Percentiles rank a stretch among this genome's conserved stretches.
phyloP scores from a whole-genome alignment of 2,329 filamentous ascomycete genomes.

The Arachnomyces sp. region DNA sequence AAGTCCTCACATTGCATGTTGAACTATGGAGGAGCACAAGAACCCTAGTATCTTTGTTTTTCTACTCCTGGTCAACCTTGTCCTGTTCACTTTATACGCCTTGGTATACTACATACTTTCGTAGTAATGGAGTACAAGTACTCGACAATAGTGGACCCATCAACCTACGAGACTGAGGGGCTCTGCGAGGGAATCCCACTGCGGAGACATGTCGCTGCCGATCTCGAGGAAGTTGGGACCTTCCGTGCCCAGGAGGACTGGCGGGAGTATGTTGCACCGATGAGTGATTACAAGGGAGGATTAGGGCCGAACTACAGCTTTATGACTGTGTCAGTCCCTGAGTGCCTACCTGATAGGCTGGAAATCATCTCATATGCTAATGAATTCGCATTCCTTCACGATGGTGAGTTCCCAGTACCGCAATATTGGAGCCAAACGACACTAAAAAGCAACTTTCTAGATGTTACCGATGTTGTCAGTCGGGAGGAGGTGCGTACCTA shows the following conservation, averaged over 20 bases:
- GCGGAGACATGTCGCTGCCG: constrained; percentile 15
- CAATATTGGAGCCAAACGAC: no score
- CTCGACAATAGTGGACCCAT: constrained; percentile 19
- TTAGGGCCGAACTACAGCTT: constrained; percentile 22
- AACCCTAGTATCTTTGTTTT: no score
- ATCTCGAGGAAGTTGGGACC: constrained; percentile 23
- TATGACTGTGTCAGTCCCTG: constrained; percentile 26
- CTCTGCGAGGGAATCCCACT: constrained; percentile 21
- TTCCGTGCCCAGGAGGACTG: constrained; percentile 31
- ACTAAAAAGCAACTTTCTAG: no score
- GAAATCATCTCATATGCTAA: constrained; percentile 34
- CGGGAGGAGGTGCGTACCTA: no score
- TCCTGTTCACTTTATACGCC: no score
- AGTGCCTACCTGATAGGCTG: constrained; percentile 33
- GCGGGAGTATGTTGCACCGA: constrained; percentile 21
- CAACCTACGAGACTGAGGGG: constrained; percentile 21
- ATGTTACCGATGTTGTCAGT: no score
- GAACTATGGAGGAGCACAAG: no score
- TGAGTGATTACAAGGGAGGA: constrained; percentile 22
- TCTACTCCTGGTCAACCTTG: no score
- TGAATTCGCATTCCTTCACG: constrained; percentile 36
- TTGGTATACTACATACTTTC: no score
- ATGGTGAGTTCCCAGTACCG: no score
- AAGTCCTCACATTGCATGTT: no score
- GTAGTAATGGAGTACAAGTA: constrained; percentile 16